phyloP scores from a whole-genome alignment of 1,284 basidiomycete genomes.

The Ustilago nuda region DNA sequence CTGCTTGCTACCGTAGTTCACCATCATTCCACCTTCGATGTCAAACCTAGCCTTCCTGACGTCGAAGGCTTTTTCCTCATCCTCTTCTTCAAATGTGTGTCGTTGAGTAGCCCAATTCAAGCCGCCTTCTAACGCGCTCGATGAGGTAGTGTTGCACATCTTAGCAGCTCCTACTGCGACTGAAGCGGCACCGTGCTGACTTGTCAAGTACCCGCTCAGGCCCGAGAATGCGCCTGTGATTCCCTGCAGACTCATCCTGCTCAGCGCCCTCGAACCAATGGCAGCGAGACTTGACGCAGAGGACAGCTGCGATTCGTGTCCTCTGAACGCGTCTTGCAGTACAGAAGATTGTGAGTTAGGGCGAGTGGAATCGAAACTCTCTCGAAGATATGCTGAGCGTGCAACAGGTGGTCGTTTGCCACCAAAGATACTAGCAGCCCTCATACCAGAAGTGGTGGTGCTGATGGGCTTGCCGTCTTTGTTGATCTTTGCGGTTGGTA shows the following conservation, averaged over 20 bases:
- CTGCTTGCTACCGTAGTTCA: neutral
- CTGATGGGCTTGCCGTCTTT: constrained; percentile 33
- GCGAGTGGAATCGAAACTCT: constrained; percentile 42
- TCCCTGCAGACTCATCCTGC: constrained; percentile 53
- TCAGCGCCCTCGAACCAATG: constrained; percentile 43
- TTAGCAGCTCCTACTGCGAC: constrained; percentile 42
- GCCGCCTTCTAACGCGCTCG: neutral
- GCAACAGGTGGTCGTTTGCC: constrained; percentile 51
- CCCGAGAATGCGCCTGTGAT: constrained; percentile 56
- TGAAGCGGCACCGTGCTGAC: constrained; percentile 34
- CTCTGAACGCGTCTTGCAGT: constrained; percentile 1
- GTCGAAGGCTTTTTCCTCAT: constrained; percentile 8
- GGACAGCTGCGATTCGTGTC: constrained; percentile 25
- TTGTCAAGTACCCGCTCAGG: constrained; percentile 54
- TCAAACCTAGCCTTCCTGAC: constrained; percentile 8
- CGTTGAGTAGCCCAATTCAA: constrained; percentile 8
- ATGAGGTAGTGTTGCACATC: constrained; percentile 41
- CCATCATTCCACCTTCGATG: constrained; percentile 7
- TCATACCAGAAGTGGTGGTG: neutral
- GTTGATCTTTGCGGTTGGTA: constrained; percentile 35
- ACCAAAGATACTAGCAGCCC: constrained; percentile 34
- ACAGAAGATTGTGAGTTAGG: neutral
- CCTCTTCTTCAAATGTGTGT: constrained; percentile 12
- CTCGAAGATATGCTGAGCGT: constrained; percentile 49
- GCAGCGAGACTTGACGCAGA: constrained; percentile 32